Base-by-base conservation (phyloP, 768 basidiomycete species). In the Trametes cinnabarina region DNA sequence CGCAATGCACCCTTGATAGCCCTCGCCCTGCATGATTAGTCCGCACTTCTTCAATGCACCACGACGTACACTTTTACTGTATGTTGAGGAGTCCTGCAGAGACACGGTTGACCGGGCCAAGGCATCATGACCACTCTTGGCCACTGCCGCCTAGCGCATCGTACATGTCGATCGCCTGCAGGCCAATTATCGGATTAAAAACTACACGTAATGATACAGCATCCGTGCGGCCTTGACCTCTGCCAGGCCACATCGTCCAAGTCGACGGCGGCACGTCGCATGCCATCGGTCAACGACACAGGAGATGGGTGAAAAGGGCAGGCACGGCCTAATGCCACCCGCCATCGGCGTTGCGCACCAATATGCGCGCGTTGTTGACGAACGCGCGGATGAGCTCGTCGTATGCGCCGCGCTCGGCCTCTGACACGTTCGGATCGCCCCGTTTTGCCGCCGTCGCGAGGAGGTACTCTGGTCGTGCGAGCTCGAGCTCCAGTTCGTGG, bases 401-500 rank as follows among this genome's bases (percentile, higher is more conserved):
- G 69, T 94, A 98, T 6, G 86, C 85, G 61, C 76, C 80, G 23
- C 83, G 81, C 66, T 90, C 92, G 65, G 74, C 74, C 69, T 88
- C 87, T 26, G 80, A 72, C 58, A 72, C 78, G 59, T 74, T 80
- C 47, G 78, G 78, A 57, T 90, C 86, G 11, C 79, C 80, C 17
- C 90, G 83, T 68, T 85, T 86, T 42, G 78, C 74, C 0, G 90
- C 94, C 12, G 88, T 83, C 7, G 84, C 77, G 17, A 95, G 72
- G 15, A 99, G 73, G 40, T 89, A 76, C 4, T 81, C 79, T 17
- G 94, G 78, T 30, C 92, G 81, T 2, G 87, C 79, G 54, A 90
- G 79, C 74, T 99, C 97, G 35, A 99, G 72, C 68, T 99, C 97
- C 17, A 99, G 78, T 70, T 99, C 96, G 68, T 95, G 92, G 6